Conservation (phyloP, 768 basidiomycete genomes). For the Ramaria sp. region DNA sequence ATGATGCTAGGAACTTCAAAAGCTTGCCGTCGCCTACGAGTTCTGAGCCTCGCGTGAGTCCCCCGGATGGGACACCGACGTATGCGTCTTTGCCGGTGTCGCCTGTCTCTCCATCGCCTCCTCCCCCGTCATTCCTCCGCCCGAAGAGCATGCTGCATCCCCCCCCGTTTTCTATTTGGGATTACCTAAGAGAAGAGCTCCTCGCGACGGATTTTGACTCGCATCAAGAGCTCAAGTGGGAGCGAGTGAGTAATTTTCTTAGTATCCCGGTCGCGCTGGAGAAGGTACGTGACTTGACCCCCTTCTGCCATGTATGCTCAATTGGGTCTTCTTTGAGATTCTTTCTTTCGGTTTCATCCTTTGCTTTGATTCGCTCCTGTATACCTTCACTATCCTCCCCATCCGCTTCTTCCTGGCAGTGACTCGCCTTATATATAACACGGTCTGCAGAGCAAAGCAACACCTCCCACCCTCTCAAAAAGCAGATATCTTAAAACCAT, state of each 20-base stretch:
- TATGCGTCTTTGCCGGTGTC: slow-evolving; percentile 71
- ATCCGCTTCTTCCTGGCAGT: slow-evolving; percentile 69
- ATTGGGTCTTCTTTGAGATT: slow-evolving; percentile 43
- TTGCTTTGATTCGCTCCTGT: slow-evolving; percentile 94
- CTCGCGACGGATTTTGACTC: slow-evolving; percentile 91
- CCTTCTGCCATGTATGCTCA: not conserved
- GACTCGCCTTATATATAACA: slow-evolving; percentile 40
- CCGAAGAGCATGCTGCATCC: slow-evolving; percentile 15
- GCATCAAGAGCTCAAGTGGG: slow-evolving; percentile 90
- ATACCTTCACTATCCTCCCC: slow-evolving; percentile 95
- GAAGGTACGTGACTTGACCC: slow-evolving; percentile 45
- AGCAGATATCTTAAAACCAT: slow-evolving; percentile 77
- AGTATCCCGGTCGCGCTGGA: slow-evolving; percentile 88
- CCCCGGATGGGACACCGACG: slow-evolving; percentile 16
- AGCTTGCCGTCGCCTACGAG: not conserved
- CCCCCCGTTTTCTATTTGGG: slow-evolving; percentile 78
- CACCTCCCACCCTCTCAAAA: slow-evolving; percentile 77
- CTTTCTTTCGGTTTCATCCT: slow-evolving; percentile 86
- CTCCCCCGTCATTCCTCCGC: slow-evolving; percentile 7
- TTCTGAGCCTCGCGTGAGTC: not conserved
- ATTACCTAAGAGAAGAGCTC: slow-evolving; percentile 81
- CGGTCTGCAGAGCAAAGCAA: slow-evolving; percentile 30
- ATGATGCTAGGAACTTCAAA: not conserved
- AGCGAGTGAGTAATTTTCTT: slow-evolving; percentile 92
- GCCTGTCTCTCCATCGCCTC: slow-evolving; percentile 27